Percentiles rank a stretch among this genome's conserved stretches.
Conservation (phyloP, 768 basidiomycete genomes). For the Mycena leptocephala region DNA sequence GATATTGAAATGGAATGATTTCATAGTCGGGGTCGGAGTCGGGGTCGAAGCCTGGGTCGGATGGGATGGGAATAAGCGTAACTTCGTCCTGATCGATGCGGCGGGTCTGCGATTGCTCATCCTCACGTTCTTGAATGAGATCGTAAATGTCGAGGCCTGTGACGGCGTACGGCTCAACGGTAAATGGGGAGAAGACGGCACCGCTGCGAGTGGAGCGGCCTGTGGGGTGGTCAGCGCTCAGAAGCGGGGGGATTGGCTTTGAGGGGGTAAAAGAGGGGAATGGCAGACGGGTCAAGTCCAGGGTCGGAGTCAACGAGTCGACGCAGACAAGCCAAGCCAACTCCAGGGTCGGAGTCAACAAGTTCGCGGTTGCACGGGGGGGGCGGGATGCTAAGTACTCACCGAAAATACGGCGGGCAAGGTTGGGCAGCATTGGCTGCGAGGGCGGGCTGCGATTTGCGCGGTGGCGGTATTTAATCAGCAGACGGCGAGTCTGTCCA, state of each 20-base stretch:
- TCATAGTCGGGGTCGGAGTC: background rate
- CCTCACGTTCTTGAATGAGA: background rate
- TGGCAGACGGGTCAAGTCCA: no score
- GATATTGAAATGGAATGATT: background rate
- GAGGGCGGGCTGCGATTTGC: no score
- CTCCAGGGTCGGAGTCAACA: slow-evolving; percentile 11
- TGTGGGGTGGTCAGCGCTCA: no score
- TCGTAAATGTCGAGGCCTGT: background rate
- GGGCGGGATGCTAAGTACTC: background rate
- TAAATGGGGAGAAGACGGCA: background rate
- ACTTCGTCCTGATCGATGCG: background rate
- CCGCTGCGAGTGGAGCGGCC: slow-evolving; percentile 3
- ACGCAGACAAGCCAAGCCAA: background rate
- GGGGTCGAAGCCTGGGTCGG: background rate
- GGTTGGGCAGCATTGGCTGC: no score
- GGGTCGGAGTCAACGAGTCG: background rate
- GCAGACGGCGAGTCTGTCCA: no score
- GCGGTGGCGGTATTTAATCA: no score
- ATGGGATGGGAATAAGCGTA: background rate
- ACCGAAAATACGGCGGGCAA: background rate
- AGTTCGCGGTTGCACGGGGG: no score
- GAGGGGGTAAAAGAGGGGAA: no score
- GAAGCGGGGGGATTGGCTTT: no score
- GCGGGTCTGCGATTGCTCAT: background rate
- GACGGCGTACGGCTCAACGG: background rate